phyloP scores from a whole-genome alignment of 78 protist species.

The Protostelium mycophagum region DNA sequence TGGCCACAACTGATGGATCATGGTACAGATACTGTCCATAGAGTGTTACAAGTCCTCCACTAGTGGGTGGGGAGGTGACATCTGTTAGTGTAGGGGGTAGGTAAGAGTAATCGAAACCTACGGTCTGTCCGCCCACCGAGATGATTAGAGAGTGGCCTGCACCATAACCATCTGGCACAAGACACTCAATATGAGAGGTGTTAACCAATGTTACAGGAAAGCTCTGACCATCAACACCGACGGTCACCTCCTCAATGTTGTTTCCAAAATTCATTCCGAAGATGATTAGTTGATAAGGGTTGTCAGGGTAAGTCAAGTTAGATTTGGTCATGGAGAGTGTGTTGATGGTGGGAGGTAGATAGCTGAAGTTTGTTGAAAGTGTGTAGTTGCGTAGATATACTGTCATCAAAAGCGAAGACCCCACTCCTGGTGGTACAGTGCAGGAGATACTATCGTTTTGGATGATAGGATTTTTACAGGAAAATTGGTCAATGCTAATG shows the following conservation, averaged over 20 bases:
- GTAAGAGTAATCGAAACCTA: not conserved
- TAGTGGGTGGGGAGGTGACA: not conserved
- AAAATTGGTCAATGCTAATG: too few species aligned
- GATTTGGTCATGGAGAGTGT: too few species aligned
- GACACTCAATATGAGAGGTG: not conserved
- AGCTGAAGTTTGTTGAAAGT: not conserved
- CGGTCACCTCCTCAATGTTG: not conserved
- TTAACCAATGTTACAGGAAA: not conserved
- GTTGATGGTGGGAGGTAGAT: not conserved
- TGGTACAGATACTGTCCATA: not conserved
- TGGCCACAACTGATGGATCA: not conserved
- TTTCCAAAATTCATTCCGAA: constrained; percentile 11
- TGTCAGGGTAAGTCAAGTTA: too few species aligned
- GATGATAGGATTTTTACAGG: too few species aligned
- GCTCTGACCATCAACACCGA: not conserved
- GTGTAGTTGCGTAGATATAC: not conserved
- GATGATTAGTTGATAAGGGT: too few species aligned
- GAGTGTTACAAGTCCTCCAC: not conserved
- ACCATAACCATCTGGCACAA: not conserved
- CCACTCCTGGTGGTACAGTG: not conserved
- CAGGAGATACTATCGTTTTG: too few species aligned
- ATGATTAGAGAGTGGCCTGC: not conserved
- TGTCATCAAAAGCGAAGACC: not conserved
- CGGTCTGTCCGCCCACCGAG: constrained; percentile 11
- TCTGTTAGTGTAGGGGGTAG: not conserved